phyloP scores from a whole-genome alignment of 345 rosid genomes.

The Clausena lansium region DNA sequence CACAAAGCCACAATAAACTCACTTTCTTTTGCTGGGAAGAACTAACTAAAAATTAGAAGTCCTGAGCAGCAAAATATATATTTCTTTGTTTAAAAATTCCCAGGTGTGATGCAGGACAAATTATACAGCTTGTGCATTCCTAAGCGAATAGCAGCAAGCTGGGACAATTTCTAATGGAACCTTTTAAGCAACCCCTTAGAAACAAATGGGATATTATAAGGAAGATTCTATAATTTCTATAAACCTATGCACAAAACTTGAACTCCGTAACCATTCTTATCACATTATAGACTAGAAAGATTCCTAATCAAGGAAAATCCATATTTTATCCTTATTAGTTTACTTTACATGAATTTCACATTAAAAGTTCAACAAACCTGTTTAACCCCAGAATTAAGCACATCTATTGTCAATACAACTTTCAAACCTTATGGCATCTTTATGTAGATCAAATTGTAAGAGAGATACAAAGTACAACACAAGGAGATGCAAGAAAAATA shows the following conservation, averaged over 20 bases:
- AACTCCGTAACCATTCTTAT: neutral
- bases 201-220: neutral
- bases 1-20: neutral
- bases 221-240: too few relatives aligned
- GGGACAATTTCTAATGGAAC: neutral
- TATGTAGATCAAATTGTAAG: neutral
- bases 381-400: neutral
- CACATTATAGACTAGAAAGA: too few relatives aligned
- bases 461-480: neutral
- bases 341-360: neutral
- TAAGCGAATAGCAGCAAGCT: neutral
- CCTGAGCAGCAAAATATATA: neutral
- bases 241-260: neutral
- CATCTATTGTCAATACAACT: neutral
- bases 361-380: neutral
- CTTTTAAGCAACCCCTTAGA: neutral
- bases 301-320: too few relatives aligned
- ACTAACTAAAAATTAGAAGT: neutral
- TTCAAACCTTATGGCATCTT: neutral
- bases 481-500: slow-evolving; percentile 1
- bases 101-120: neutral
- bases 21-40: neutral
- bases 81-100: neutral
- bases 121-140: neutral
- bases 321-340: too few relatives aligned